A percentile compares a stretch with the other conserved stretches of the same genome.
Evolutionary conservation across 2,329 filamentous ascomycete species (phyloP).

Genomic region (Cryphonectria parasitica): DNA sequence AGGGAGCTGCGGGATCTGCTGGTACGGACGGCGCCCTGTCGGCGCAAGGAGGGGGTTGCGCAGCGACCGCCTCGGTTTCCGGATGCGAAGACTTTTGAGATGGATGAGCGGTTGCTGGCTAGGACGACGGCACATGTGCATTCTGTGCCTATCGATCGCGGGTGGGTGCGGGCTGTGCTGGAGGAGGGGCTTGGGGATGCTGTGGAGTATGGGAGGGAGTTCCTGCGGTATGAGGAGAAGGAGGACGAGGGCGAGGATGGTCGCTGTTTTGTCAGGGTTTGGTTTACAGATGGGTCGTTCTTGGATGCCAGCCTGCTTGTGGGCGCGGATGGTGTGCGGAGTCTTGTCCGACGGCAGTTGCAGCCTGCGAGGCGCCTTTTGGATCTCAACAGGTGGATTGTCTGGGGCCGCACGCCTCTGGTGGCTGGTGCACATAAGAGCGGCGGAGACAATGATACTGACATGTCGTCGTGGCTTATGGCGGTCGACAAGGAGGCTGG

Average conservation of each 20-base stretch:
- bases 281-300: constrained; percentile 40
- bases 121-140: not conserved
- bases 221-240: constrained; percentile 30
- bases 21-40: not conserved
- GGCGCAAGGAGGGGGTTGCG: not conserved
- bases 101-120: not conserved
- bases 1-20: not conserved
- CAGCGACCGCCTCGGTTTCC: not conserved
- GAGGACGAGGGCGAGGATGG: not conserved
- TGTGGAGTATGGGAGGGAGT: constrained; percentile 39
- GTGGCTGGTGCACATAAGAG: not conserved
- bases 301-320: constrained; percentile 41
- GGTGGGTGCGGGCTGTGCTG: constrained; percentile 40
- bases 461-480: constrained; percentile 31
- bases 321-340: constrained; percentile 45
- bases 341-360: constrained; percentile 42
- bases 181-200: constrained; percentile 37
- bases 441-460: not conserved
- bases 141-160: constrained; percentile 39
- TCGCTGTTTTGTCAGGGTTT: constrained; percentile 31
- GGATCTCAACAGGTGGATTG: constrained; percentile 43
- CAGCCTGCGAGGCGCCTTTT: constrained; percentile 40
- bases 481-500: constrained; percentile 30
- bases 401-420: constrained; percentile 46
- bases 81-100: not conserved